phyloP scores from a whole-genome alignment of 164 flowering plant species.

The Magnolia kwangsiensis region DNA sequence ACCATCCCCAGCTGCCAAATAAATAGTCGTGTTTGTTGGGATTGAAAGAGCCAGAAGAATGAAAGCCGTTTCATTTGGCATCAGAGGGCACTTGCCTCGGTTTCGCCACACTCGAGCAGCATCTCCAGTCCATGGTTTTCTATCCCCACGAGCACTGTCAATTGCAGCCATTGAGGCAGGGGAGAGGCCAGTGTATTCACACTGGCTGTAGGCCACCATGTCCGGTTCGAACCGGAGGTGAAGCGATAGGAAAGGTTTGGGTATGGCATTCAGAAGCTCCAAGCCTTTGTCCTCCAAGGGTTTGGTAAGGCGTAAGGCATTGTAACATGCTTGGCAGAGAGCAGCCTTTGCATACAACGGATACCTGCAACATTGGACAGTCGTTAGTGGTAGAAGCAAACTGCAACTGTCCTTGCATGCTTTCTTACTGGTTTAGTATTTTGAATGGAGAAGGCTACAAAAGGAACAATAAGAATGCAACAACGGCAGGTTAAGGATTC shows the following conservation, averaged over 20 bases:
- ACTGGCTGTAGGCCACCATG: conserved; percentile 97
- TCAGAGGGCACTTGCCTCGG: conserved; percentile 94
- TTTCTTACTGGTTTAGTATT: background rate
- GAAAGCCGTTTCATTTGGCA: conserved; percentile 83
- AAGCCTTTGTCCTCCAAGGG: conserved; percentile 62
- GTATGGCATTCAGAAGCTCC: conserved; percentile 73
- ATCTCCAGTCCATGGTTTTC: conserved; percentile 90
- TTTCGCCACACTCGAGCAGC: conserved; percentile 74
- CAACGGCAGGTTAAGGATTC: background rate
- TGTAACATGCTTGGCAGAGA: conserved; percentile 88
- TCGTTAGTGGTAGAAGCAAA: background rate
- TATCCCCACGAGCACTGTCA: conserved; percentile 64
- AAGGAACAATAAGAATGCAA: background rate
- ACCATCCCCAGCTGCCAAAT: conserved; percentile 96
- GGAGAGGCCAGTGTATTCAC: conserved; percentile 67
- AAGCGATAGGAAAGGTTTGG: conserved; percentile 91
- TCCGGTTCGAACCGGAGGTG: conserved; percentile 98
- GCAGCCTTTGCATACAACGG: conserved; percentile 81
- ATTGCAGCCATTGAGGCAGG: conserved; percentile 57
- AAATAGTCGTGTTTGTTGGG: conserved; percentile 73
- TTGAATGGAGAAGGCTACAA: background rate
- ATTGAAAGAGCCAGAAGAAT: conserved; percentile 71
- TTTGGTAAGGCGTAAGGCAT: conserved; percentile 62
- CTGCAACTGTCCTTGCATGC: background rate
- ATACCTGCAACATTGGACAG: conserved; percentile 39